Conservation (phyloP, 1,284 basidiomycete genomes). For the Ustilago trichophora region DNA sequence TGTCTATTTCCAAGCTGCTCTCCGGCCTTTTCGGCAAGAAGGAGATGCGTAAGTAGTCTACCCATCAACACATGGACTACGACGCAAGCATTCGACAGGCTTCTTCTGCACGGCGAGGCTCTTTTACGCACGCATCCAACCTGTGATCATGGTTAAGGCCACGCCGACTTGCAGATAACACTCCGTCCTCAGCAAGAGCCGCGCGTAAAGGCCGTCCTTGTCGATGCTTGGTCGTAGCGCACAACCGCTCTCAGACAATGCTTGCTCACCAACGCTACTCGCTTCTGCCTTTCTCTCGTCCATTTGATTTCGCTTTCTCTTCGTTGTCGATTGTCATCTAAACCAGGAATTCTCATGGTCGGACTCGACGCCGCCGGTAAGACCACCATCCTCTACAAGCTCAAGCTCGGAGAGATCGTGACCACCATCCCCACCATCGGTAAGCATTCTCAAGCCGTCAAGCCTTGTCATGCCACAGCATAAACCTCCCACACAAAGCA, state of each 20-base stretch:
- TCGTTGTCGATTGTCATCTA: too few species aligned
- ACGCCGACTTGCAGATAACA: too few species aligned
- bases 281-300: background rate
- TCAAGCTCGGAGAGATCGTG: slow-evolving; percentile 99
- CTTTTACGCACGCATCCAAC: too few species aligned
- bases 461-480: background rate
- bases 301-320: background rate
- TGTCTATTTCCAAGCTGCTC: slow-evolving; percentile 65
- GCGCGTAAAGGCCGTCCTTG: background rate
- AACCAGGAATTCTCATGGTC: slow-evolving; percentile 72
- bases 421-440: slow-evolving; percentile 97
- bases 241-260: too few species aligned
- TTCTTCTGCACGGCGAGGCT: too few species aligned
- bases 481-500: background rate
- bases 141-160: too few species aligned
- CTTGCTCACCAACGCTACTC: too few species aligned
- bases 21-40: slow-evolving; percentile 67
- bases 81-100: slow-evolving; percentile 3
- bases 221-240: too few species aligned
- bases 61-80: background rate
- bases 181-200: too few species aligned
- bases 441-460: slow-evolving; percentile 16
- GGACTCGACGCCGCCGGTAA: slow-evolving; percentile 93
- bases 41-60: slow-evolving; percentile 63
- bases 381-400: slow-evolving; percentile 90